These are phyloP conservation scores for Claviceps pazoutovae DNA, from an alignment of 2,329 filamentous ascomycete species.

Conservation along the genomic window DNA sequence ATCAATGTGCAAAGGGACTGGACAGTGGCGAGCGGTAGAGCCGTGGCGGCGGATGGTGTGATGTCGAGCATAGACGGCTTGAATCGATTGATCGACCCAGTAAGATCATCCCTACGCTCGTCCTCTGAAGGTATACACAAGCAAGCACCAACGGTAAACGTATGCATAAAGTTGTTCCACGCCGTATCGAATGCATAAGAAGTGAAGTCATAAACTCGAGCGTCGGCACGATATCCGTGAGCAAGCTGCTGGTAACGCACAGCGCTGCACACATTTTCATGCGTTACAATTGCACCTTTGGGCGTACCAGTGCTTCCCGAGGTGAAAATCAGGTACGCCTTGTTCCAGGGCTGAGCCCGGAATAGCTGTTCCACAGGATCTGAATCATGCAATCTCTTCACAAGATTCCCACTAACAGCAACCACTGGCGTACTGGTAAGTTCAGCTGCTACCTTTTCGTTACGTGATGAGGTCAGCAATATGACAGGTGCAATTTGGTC, in stretches of 20 bases:
- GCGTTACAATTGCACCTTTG: slow-evolving; percentile 14
- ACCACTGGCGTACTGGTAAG: slow-evolving; percentile 3
- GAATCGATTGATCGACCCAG: slow-evolving; percentile 3
- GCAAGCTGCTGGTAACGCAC: slow-evolving; percentile 9
- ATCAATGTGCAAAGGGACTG: slow-evolving; percentile 2
- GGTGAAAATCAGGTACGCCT: slow-evolving; percentile 11
- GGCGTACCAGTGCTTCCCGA: slow-evolving; percentile 12
- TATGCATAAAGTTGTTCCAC: slow-evolving; percentile 2
- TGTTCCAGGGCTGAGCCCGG: neutral
- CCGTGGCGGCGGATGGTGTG: slow-evolving; percentile 1
- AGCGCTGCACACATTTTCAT: slow-evolving; percentile 10
- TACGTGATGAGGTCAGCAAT: slow-evolving; percentile 8
- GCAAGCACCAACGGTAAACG: slow-evolving; percentile 6
- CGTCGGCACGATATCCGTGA: slow-evolving; percentile 7
- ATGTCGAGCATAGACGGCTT: slow-evolving; percentile 3
- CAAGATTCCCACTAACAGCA: neutral
- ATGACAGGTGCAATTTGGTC: slow-evolving; percentile 7
- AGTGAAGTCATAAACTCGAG: slow-evolving; percentile 9
- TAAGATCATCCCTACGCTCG: slow-evolving; percentile 5
- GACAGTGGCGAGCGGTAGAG: neutral
- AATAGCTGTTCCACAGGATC: neutral
- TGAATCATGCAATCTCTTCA: neutral
- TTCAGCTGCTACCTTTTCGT: slow-evolving; percentile 2
- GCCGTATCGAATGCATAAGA: slow-evolving; percentile 6
- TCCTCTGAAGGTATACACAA: slow-evolving; percentile 9